These are phyloP conservation scores for Phytophthora multivora DNA, from an alignment of 352 stramenopile species.

Conservation along the genomic window DNA sequence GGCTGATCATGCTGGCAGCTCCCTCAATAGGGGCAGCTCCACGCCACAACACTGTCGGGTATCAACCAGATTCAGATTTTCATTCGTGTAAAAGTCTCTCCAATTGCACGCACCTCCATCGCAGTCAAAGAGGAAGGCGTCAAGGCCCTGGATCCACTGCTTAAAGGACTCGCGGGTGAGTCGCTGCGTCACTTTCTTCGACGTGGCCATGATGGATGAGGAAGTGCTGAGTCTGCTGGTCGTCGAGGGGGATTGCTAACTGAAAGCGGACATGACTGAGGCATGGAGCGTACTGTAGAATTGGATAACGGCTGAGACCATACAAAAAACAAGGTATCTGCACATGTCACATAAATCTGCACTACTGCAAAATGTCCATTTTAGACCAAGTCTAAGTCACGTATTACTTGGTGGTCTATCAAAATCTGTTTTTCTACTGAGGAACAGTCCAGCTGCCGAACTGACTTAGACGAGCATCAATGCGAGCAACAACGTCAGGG, in stretches of 20 bases:
- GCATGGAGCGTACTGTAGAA: conserved; percentile 3
- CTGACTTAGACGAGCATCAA: conserved; percentile 64
- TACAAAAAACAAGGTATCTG: conserved; percentile 20
- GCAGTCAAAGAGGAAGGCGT: conserved; percentile 85
- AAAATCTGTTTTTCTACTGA: conserved; percentile 17
- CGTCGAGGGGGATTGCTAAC: conserved; percentile 24
- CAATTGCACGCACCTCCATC: conserved; percentile 59
- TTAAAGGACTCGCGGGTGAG: conserved; percentile 47
- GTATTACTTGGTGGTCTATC: not conserved
- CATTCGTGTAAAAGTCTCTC: not conserved
- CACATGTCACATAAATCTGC: conserved; percentile 18
- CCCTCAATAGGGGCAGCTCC: conserved; percentile 67
- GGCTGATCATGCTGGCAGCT: conserved; percentile 62
- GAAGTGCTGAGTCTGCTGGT: conserved; percentile 8
- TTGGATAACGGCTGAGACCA: conserved; percentile 4
- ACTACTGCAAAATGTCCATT: conserved; percentile 19
- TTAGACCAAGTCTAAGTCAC: conserved; percentile 23
- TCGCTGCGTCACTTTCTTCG: conserved; percentile 37
- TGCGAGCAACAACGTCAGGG: conserved; percentile 61
- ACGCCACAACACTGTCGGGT: conserved; percentile 61
- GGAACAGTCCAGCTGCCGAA: conserved; percentile 63
- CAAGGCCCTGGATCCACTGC: conserved; percentile 65
- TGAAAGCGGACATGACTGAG: conserved; percentile 12
- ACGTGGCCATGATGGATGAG: conserved; percentile 25
- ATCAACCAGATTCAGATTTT: not conserved